Evolutionary conservation across 176 grass and related monocot genomes (phyloP), one percentile per base, ranked within the genome.

Genomic region (Ampelocalamus luodianensis): DNA sequence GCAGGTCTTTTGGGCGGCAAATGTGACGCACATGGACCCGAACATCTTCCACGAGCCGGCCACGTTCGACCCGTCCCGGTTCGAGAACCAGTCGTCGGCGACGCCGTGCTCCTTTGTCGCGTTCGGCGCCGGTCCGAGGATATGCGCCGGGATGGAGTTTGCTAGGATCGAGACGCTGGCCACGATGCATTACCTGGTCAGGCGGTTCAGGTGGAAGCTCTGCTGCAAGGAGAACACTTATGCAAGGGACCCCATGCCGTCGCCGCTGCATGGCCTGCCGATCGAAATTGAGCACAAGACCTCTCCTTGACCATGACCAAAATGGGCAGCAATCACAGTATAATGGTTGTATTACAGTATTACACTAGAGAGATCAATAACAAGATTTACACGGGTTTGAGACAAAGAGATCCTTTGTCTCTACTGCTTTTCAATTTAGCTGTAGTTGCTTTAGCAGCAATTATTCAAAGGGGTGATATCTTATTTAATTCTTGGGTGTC

Each of bases 121-220:
- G 49, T 90, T 93, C 44, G 92, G 83, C 7, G 88, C 44, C 18
- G 88, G 86, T 1, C 81, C 66, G 4, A 82, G 91, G 78, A 74
- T 90, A 18, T 93, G 88, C 68, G 71, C 76, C 1, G 86, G 88
- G 2, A 88, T 71, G 50, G 85, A 88, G 78, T 86, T 90, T 62
- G 86, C 85, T 10, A 88, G 76, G 88, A 85, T 90, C n/a, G 91
- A 93, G 72, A 90, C 74, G 62, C 56, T 86, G 26, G 74, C 90
- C 26, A 86, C 58, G 11, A 86, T 86, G 82, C 82, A 88, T 14
- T 73, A 90, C 50, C 48, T 90, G 0, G 74, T 86, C 6, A 83
- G 60, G 32, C 63, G 43, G 38, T 90, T 90, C 83, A 82, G 71
- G 3, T 90, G 91, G 88, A 85, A 64, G 70, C 83, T 93, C 22